These are phyloP conservation scores for Penicillium atrosanguineum DNA, from an alignment of 495 filamentous ascomycete species.

Conservation along the genomic window DNA sequence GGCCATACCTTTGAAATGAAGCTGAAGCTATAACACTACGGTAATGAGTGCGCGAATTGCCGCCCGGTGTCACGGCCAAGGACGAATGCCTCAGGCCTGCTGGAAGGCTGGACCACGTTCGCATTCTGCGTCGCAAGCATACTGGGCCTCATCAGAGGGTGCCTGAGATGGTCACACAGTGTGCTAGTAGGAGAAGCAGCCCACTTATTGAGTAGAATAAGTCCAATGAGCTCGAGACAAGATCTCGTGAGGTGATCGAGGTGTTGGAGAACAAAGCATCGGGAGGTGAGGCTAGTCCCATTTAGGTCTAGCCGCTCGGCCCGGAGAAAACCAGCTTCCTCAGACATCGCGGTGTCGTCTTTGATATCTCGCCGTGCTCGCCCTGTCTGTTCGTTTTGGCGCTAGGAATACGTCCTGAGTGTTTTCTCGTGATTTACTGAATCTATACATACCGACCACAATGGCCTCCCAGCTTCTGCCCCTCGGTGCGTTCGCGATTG, in stretches of 20 bases:
- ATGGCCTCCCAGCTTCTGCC: conserved; percentile 84
- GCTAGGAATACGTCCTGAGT: not conserved
- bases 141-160: conserved; percentile 7
- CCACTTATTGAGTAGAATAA: not conserved
- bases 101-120: conserved; percentile 15
- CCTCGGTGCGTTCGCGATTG: conserved; percentile 51
- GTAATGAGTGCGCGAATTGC: not conserved
- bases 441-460: conserved; percentile 2
- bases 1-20: not conserved
- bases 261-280: not conserved
- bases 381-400: not conserved
- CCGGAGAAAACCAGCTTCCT: conserved; percentile 17
- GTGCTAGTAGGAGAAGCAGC: not conserved
- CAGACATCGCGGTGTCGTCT: conserved; percentile 14
- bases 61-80: conserved; percentile 2
- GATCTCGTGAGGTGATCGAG: not conserved
- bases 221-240: not conserved
- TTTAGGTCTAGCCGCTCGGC: conserved; percentile 9
- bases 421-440: not conserved
- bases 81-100: conserved; percentile 21
- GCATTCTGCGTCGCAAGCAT: conserved; percentile 28
- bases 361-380: conserved; percentile 11
- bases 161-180: not conserved
- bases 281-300: conserved; percentile 7
- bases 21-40: not conserved